Base-by-base conservation (phyloP, 495 filamentous ascomycete species). In the Penicillium longicatenatum region DNA sequence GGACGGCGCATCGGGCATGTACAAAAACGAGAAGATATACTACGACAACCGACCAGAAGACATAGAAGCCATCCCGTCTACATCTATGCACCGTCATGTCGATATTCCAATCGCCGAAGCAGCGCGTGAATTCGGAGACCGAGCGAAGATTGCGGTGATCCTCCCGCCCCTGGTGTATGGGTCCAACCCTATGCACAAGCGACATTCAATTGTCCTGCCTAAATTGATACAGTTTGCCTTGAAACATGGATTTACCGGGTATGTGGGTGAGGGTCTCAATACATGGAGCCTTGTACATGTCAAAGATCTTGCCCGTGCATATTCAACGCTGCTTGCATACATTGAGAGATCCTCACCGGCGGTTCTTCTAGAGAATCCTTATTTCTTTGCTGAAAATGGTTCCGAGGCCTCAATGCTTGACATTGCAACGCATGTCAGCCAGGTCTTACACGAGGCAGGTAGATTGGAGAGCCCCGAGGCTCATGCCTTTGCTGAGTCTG, bases 371-470 rank as follows among this genome's bases (percentile, higher is more conserved):
- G 37, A 58, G 33, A 71, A 75, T 44, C 69, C 64, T 16, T 77
- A 74, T 49, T 75, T 65, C 59, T 76, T 76, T 54, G 65, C 61
- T 52, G 73, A 77, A 49, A 74, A 71, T 35, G 73, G 72, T 12
- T 56, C 64, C 8, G 73, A 76, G 48, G 20, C 14, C 47, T 63
- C 7, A 67, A 64, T 7, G 71, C 65, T 66, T 41, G 57, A n/a
- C 53, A 64, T 29, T 59, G 60, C 19, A 63, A 65, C 3, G 58
- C 60, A 66, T 41, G 57, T 75, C 24, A 68, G 67, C n/a, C 58
- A 62, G 8, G 57, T 26, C 37, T 7, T 52, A 26, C 35, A 21
- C 22, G 35, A 41, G 0, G 33, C 21, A 0, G 35, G 35, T 6
- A 42, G 17, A 26, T 10, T 52, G 0, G 2, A 26, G 12, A 17